Base-by-base conservation (phyloP, 805 yeast species). In the Lipomyces sp. region DNA sequence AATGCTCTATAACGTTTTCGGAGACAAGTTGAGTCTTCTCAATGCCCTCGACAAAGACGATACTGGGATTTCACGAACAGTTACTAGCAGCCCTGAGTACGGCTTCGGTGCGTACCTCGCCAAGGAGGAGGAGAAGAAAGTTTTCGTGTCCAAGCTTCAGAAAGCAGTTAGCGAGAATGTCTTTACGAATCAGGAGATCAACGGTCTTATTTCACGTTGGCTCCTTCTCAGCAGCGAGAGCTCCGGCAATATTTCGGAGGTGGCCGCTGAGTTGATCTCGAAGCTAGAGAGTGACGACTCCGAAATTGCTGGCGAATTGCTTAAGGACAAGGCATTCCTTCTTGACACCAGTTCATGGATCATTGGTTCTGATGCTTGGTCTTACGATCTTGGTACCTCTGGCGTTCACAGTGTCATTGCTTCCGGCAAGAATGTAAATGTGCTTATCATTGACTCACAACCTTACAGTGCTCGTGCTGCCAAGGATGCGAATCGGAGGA, bases 341-440 rank as follows among this genome's bases (percentile, higher is more conserved):
- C 70, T 73, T 35, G 76, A 82, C 63, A 81, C 81, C 60, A 81
- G 89, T 11, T 81, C 85, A 62, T 94, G 98, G 98, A 82, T 94
- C 66, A 82, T 94, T 64, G 97, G 98, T 39, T 92, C 97, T 24
- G 98, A 94, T 77, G 86, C 95, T 39, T 94, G 98, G 98, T 85
- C 97, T 29, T 92, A 88, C 76, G 98, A 94, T 79, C 81, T 91
- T 72, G 98, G 98, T 54, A 82, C 90, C 69, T 89, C 97, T 4
- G 97, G 98, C 76, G 88, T 94, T 60, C 98, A 94, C 77, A 88
- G 89, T 73, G 88, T 92, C 3, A 80, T 94, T 56, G 79, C 92
- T 34, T 87, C 93, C 0, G 88, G 88, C 57, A 83, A 86, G 76
- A 90, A 92, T 75, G 80, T 94, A 72, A 94, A 94, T 77, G 84